Base-by-base conservation (phyloP, 495 filamentous ascomycete species). In the Aspergillus cavernicola region DNA sequence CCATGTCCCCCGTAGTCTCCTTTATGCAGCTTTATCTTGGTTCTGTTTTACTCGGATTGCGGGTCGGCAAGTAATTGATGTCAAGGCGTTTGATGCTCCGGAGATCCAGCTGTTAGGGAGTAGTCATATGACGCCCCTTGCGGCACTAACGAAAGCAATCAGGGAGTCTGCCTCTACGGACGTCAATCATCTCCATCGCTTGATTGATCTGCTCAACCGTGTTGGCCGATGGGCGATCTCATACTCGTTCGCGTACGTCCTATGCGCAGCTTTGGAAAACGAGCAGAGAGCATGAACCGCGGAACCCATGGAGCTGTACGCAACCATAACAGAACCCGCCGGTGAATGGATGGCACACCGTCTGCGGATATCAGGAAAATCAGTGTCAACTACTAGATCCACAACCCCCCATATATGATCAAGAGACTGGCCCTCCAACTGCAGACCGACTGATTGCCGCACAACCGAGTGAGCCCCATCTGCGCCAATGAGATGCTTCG, bases 151-250 rank as follows among this genome's bases (percentile, higher is more conserved):
- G 3, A 39, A 58, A 19, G 47, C 22, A 5, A 44, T 36, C 22
- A 51, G 41, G 9, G 31, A 46, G 8, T 42, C 53, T 20, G 41
- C 45, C 2, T 38, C 54, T 51, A 39, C 57, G 0, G 55, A 57
- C 16, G 39, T 58, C 11, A 54, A 59, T 26, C 53, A 61, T 20
- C 19, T 67, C 8, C 63, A 62, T 44, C 49, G 61, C 1, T 40
- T 68, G 16, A 65, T 65, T 43, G 68, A 70, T 43, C 52, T 71
- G n/a, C 51, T 71, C 11, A 56, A 59, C 19, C 59, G 67, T 11
- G 62, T 67, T 50, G 67, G 67, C 1, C 61, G 69, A 22, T 71
- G 68, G 68, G 63, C 53, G 16, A 69, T 71, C 39, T 63, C 67
- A 2, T 56, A 61, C 20, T 57, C 65, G 22, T 71, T 69, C 57